Conservation (phyloP, 1,284 basidiomycete species). For the Gomphus bonarii region DNA sequence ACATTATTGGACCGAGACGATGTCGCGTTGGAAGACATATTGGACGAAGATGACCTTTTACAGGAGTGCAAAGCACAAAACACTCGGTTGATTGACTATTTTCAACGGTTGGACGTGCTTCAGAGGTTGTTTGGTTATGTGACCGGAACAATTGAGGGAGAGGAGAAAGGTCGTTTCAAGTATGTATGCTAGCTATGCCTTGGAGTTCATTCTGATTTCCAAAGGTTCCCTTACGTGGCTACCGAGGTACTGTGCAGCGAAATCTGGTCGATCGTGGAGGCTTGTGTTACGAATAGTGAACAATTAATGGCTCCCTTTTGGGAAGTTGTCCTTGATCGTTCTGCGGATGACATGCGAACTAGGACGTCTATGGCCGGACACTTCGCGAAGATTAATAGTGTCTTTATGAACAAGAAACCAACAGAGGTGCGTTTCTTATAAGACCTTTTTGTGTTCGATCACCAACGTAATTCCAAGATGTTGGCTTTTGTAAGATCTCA, state of each 20-base stretch:
- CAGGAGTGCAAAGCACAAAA: constrained; percentile 96
- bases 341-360: constrained; percentile 70
- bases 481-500: constrained; percentile 82
- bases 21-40: constrained; percentile 77
- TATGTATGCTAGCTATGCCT: constrained; percentile 20
- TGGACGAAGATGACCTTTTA: constrained; percentile 90
- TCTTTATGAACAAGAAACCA: constrained; percentile 82
- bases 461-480: constrained; percentile 53
- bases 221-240: constrained; percentile 87
- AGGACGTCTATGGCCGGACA: constrained; percentile 71
- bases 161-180: constrained; percentile 70
- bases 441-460: constrained; percentile 13
- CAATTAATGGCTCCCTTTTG: constrained; percentile 81
- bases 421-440: constrained; percentile 51
- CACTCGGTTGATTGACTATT: constrained; percentile 77
- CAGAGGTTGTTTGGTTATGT: constrained; percentile 77
- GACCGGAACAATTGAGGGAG: constrained; percentile 73
- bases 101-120: constrained; percentile 70
- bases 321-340: constrained; percentile 80
- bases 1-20: constrained; percentile 76
- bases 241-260: constrained; percentile 96
- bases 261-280: constrained; percentile 90
- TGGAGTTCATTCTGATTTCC: constrained; percentile 2
- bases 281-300: constrained; percentile 65
- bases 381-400: constrained; percentile 83